A percentile compares a stretch with the other conserved stretches of the same genome.
These are phyloP conservation scores for Ammopiptanthus mongolicus DNA, from an alignment of 306 rosid genomes.

Conservation along the genomic window DNA sequence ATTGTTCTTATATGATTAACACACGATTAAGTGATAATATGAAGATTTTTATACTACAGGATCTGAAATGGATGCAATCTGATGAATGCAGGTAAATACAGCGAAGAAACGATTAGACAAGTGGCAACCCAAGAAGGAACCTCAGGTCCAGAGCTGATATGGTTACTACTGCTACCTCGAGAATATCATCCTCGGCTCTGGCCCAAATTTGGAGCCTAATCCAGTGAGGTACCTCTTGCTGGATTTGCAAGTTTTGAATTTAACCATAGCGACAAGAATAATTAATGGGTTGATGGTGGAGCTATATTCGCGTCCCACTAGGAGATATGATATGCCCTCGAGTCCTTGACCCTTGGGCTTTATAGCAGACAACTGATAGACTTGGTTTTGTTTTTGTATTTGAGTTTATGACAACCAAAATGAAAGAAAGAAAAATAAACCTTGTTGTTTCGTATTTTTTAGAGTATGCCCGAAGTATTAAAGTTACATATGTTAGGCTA, in stretches of 20 bases:
- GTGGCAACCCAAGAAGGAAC: slow-evolving; percentile 35
- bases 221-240: not conserved
- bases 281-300: no score
- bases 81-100: slow-evolving; percentile 35
- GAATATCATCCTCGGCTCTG: no score
- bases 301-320: no score
- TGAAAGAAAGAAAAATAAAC: not conserved
- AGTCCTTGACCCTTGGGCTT: not conserved
- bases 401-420: not conserved
- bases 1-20: not conserved
- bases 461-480: no score
- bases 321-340: no score
- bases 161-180: no score
- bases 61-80: no score
- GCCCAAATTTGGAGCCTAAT: not conserved
- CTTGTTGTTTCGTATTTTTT: not conserved
- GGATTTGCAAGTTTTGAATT: not conserved
- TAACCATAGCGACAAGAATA: not conserved
- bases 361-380: not conserved
- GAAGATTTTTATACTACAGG: no score
- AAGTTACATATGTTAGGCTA: no score
- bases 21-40: no score
- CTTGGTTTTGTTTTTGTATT: not conserved
- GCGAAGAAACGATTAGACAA: slow-evolving; percentile 39
- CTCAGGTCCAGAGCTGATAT: not conserved